Conservation (phyloP, 2,329 filamentous ascomycete genomes). For the Fusarium chuoi region DNA sequence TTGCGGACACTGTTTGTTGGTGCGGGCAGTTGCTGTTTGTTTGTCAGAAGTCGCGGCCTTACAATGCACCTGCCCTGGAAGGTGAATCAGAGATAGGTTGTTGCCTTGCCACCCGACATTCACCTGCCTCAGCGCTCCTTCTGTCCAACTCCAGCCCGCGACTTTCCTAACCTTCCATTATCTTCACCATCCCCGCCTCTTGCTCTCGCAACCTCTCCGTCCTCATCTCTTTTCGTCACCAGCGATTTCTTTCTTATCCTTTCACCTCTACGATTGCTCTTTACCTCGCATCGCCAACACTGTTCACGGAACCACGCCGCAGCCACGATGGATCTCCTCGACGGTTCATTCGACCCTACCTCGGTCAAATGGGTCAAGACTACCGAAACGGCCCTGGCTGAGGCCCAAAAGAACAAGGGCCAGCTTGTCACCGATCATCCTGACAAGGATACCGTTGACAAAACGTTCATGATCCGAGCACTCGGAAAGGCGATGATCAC, state of each 20-base stretch:
- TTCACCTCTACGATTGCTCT: not conserved
- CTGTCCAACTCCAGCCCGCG: not conserved
- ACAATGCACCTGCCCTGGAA: not conserved
- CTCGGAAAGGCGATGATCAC: not conserved
- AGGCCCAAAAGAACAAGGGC: not conserved
- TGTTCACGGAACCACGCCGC: accelerated
- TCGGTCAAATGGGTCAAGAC: not conserved
- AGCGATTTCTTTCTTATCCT: not conserved
- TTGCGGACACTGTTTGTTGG: not conserved
- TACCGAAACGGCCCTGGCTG: not conserved
- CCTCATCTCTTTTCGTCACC: not conserved
- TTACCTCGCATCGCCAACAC: not conserved
- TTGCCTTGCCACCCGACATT: not conserved
- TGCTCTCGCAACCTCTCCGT: not conserved
- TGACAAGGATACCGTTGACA: not conserved
- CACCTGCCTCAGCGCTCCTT: not conserved
- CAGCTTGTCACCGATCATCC: not conserved
- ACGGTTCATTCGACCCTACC: accelerated
- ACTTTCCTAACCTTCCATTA: not conserved
- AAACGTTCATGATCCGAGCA: not conserved
- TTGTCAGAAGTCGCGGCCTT: not conserved
- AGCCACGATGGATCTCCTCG: not conserved
- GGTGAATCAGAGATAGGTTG: not conserved
- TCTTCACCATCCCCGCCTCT: not conserved
- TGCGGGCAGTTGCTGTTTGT: not conserved